Conservation (phyloP, 2,329 filamentous ascomycete genomes). For the Colletotrichum sp. region DNA sequence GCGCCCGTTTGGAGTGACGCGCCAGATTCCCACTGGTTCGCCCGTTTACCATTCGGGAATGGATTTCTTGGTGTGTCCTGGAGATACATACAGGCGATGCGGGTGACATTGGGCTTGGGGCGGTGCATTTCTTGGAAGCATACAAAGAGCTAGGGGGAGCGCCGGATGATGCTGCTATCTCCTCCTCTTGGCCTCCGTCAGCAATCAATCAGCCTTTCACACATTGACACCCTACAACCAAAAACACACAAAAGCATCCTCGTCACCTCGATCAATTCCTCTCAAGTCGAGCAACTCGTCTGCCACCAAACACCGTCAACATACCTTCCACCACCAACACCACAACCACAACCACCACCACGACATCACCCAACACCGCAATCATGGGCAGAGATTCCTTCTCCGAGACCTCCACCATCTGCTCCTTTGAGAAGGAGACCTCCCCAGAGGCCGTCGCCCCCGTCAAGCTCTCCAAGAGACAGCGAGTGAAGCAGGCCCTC, state of each 20-base stretch:
- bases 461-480: constrained; percentile 4
- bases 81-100: background rate
- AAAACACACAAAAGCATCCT: background rate
- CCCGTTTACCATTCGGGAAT: background rate
- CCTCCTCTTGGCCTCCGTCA: constrained; percentile 6
- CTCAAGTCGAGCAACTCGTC: background rate
- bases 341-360: background rate
- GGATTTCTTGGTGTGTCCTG: background rate
- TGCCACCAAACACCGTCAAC: background rate
- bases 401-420: constrained; percentile 15
- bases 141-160: background rate
- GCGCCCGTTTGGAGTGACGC: constrained; percentile 4
- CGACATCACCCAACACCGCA: background rate
- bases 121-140: constrained; percentile 8
- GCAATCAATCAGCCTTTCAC: constrained; percentile 2
- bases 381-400: constrained; percentile 9
- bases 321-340: background rate
- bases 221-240: background rate
- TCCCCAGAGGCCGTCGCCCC: background rate
- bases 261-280: background rate
- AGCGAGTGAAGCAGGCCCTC: constrained; percentile 9
- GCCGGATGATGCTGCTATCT: background rate
- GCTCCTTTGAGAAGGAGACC: constrained; percentile 9
- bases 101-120: constrained; percentile 9
- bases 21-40: background rate